These are phyloP conservation scores for Amanita muscaria DNA, from an alignment of 768 basidiomycete genomes.

Conservation along the genomic window DNA sequence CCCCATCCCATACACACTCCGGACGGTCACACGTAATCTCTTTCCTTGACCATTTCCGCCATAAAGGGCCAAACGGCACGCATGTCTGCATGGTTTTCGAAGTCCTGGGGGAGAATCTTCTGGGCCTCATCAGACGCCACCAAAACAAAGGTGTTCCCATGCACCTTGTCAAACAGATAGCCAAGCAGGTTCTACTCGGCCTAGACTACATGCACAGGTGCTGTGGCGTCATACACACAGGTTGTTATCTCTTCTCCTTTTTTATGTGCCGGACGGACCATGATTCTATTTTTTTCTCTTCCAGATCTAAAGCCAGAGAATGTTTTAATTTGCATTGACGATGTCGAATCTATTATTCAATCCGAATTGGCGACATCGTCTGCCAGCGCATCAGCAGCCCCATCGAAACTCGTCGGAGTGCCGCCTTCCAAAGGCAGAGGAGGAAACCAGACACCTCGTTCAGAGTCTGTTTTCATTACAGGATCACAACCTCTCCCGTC, in stretches of 20 bases:
- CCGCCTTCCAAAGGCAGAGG: constrained; percentile 89
- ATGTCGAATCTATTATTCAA: constrained; percentile 89
- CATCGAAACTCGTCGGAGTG: constrained; percentile 79
- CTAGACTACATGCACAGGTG: constrained; percentile 97
- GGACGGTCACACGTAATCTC: constrained; percentile 94
- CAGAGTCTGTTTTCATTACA: constrained; percentile 73
- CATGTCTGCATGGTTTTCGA: constrained; percentile 99
- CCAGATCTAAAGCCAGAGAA: constrained; percentile 95
- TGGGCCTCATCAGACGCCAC: constrained; percentile 94
- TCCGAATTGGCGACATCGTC: constrained; percentile 56
- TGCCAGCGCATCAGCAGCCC: constrained; percentile 36
- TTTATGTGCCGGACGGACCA: too few relatives aligned
- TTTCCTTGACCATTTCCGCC: constrained; percentile 95
- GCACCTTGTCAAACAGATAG: constrained; percentile 88
- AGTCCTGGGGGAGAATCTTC: constrained; percentile 92
- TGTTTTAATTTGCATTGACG: constrained; percentile 93
- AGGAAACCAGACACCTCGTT: constrained; percentile 91
- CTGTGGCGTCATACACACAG: constrained; percentile 96
- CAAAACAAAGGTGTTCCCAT: constrained; percentile 97
- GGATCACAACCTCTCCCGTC: constrained; percentile 91
- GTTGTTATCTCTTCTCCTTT: constrained; percentile 25
- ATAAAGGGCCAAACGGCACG: constrained; percentile 92
- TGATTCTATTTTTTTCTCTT: not conserved
- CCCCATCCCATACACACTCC: constrained; percentile 66
- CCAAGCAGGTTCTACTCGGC: constrained; percentile 91